phyloP scores from a whole-genome alignment of 345 rosid species.

The Tarenaya hassleriana region DNA sequence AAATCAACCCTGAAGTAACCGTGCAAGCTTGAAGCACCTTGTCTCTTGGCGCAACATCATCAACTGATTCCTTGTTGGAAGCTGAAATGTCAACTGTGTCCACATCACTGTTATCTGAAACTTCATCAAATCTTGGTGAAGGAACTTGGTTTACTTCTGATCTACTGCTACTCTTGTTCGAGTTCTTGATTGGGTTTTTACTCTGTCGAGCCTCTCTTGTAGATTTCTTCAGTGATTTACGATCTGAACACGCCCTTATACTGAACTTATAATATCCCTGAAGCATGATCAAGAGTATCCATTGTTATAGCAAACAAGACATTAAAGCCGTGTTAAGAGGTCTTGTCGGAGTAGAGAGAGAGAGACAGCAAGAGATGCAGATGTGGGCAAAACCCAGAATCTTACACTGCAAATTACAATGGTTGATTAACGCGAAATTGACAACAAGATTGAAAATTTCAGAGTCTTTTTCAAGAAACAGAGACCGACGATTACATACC shows the following conservation, averaged over 20 bases:
- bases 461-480: slow-evolving; percentile 3
- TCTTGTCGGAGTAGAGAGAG: too few species aligned
- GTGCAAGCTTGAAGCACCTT: slow-evolving; percentile 74
- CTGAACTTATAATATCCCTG: slow-evolving; percentile 30
- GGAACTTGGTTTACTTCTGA: slow-evolving; percentile 29
- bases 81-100: slow-evolving; percentile 16
- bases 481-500: slow-evolving; percentile 24
- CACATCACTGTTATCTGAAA: slow-evolving; percentile 14
- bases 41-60: slow-evolving; percentile 43
- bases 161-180: slow-evolving; percentile 14
- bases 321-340: background rate
- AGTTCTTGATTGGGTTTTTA: slow-evolving; percentile 19
- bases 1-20: slow-evolving; percentile 61
- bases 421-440: too few species aligned
- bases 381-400: background rate
- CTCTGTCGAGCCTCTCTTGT: slow-evolving; percentile 25
- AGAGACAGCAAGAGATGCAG: too few species aligned
- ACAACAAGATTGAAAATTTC: too few species aligned
- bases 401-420: slow-evolving; percentile 32
- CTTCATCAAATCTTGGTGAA: slow-evolving; percentile 23
- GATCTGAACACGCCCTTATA: slow-evolving; percentile 31
- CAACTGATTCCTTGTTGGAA: slow-evolving; percentile 18
- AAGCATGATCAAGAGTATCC: background rate
- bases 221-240: slow-evolving; percentile 44
- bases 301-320: slow-evolving; percentile 3